A percentile compares a stretch with the other conserved stretches of the same genome.
Conservation (phyloP, 2,329 filamentous ascomycete species). For the Sphaceloma murrayae region DNA sequence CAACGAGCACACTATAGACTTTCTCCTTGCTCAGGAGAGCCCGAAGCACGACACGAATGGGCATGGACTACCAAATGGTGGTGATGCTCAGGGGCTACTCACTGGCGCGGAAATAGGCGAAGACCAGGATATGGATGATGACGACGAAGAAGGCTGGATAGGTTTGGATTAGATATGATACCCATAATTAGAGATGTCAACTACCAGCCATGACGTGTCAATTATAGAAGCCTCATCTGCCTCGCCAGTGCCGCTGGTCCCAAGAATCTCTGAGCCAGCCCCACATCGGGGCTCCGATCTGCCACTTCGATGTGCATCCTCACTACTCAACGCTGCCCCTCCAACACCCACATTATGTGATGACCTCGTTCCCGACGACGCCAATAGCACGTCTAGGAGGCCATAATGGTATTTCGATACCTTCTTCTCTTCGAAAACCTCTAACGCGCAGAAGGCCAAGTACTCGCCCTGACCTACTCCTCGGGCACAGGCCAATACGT, state of each 20-base stretch:
- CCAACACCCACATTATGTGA: too few relatives aligned
- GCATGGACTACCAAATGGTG: not conserved
- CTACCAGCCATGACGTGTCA: too few relatives aligned
- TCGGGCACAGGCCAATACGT: constrained; percentile 40
- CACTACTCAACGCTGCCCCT: too few relatives aligned
- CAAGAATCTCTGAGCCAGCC: too few relatives aligned
- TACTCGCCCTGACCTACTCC: constrained; percentile 44
- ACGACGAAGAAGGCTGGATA: constrained; percentile 40
- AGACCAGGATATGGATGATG: constrained; percentile 28
- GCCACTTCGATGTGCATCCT: too few relatives aligned
- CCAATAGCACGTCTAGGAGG: constrained; percentile 15
- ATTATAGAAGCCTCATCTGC: too few relatives aligned
- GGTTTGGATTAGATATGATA: constrained; percentile 42
- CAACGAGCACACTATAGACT: constrained; percentile 83
- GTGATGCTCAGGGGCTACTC: constrained; percentile 5
- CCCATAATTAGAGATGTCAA: too few relatives aligned
- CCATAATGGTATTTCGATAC: constrained; percentile 8
- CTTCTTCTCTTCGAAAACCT: not conserved
- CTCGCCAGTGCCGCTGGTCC: too few relatives aligned
- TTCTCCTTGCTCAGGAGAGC: constrained; percentile 46
- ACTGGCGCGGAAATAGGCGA: constrained; percentile 18
- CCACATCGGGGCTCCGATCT: too few relatives aligned
- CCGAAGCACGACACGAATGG: constrained; percentile 12
- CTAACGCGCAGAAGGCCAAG: constrained; percentile 28
- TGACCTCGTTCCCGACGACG: constrained; percentile 15